Evolutionary conservation across 257 asterid genomes (phyloP), one percentile per base, ranked within the genome.

Genomic region (Perilla frutescens): DNA sequence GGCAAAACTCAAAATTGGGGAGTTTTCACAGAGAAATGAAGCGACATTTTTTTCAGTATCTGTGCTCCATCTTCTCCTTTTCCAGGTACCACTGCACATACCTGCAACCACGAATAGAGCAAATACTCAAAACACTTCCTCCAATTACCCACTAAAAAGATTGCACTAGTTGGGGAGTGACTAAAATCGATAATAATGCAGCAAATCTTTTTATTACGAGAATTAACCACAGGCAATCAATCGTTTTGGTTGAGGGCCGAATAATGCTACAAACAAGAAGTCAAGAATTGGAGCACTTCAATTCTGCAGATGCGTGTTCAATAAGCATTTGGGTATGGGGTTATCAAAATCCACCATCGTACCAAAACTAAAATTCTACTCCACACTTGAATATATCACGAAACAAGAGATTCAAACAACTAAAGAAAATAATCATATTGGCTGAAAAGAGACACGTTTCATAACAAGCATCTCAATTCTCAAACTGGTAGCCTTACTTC

Each of bases 81-180:
- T 91, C 94, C 86, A 9, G 76, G 84, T 83, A 91, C 83, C 87
- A 77, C 62, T 85, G 89, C 75, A 87, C 91, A 81, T 90, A 90
- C 81, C 96, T 88, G 84, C 49, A 43, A 53, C 48, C 62, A 20
- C 26, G n/a, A 20, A 20, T 20, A 20, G 26, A 20, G 26, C 26
- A 65, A 45, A 13, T 1, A 31, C 1, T 44, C 29, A 48, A 47
- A 13, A 20, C 26, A 20, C 26, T 20, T 20, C 26, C 26, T 20
- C 26, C 26, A 20, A 20, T 20, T 20, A 20, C 26, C 26, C 26
- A 20, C 26, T 20, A 20, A 13, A 66, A 14, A 32, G 11, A 47
- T 66, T 6, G 71, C 45, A 47, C n/a, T 20, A 26, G 6, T 26
- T 4, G 4, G 7, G 7, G 40, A 32, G 1, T 48, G 6, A 66